Conservation (phyloP, 2,329 filamentous ascomycete genomes). For the Fonsecaea pedrosoi region DNA sequence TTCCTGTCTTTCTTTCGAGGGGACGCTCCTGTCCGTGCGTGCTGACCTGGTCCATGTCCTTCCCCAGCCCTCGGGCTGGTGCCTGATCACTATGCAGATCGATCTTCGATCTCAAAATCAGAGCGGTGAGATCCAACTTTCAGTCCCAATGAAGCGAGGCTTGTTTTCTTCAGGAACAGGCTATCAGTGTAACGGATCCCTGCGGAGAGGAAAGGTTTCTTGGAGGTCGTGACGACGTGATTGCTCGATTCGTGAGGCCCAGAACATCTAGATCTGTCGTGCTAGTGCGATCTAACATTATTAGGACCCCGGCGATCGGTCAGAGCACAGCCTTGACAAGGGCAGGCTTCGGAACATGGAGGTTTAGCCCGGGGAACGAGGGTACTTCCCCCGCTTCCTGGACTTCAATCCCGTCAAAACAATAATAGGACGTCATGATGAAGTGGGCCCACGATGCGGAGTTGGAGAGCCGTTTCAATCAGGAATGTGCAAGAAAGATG, state of each 20-base stretch:
- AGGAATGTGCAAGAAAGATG: background rate
- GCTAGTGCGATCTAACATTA: background rate
- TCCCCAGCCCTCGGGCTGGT: background rate
- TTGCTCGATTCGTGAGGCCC: background rate
- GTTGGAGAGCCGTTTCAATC: background rate
- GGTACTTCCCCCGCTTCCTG: background rate
- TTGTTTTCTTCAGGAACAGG: slow-evolving; percentile 2
- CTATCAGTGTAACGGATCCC: background rate
- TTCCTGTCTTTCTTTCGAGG: background rate
- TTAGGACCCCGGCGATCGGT: background rate
- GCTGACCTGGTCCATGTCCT: background rate
- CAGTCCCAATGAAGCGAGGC: background rate
- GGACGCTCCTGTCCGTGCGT: background rate
- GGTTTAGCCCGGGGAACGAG: background rate
- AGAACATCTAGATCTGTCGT: background rate
- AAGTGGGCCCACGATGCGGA: background rate
- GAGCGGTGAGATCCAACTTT: background rate
- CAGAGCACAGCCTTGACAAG: background rate
- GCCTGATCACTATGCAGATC: background rate
- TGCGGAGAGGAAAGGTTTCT: background rate
- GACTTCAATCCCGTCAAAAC: background rate
- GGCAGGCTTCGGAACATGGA: background rate
- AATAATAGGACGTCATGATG: slow-evolving; percentile 1
- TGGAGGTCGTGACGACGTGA: background rate
- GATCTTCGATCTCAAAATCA: slow-evolving; percentile 3